Percentiles rank a stretch among this genome's conserved stretches.
phyloP scores from a whole-genome alignment of 768 basidiomycete genomes.

The Dentipellis sp. region DNA sequence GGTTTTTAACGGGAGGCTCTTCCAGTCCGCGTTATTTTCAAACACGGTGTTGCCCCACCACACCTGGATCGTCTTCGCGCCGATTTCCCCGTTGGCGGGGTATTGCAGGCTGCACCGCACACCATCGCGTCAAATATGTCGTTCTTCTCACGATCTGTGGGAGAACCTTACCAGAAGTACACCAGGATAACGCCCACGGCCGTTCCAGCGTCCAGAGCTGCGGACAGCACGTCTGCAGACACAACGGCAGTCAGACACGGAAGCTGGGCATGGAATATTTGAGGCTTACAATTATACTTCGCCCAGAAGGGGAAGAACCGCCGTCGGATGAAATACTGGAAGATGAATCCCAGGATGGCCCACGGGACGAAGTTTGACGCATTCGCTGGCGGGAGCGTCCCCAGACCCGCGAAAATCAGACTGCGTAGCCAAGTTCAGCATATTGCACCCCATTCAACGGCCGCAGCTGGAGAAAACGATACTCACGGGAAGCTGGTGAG shows the following conservation, averaged over 20 bases:
- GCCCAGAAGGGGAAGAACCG: constrained; percentile 29
- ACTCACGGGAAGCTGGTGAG: constrained; percentile 23
- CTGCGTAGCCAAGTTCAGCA: not conserved
- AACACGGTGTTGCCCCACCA: constrained; percentile 32
- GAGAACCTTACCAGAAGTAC: constrained; percentile 17
- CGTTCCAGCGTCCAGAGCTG: constrained; percentile 21
- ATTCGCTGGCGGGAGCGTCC: constrained; percentile 31
- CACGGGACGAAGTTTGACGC: constrained; percentile 31
- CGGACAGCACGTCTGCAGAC: constrained; percentile 18
- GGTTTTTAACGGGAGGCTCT: constrained; percentile 15
- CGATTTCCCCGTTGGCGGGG: constrained; percentile 24
- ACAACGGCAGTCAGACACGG: not conserved
- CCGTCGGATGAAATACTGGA: constrained; percentile 27
- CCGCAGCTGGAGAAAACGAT: not conserved
- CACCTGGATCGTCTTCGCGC: constrained; percentile 21
- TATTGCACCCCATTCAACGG: too few species aligned
- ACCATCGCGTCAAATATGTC: too few species aligned
- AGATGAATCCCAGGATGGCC: constrained; percentile 27
- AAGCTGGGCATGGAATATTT: constrained; percentile 5
- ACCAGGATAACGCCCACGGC: constrained; percentile 19
- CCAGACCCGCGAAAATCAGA: constrained; percentile 33
- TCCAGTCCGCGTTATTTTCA: constrained; percentile 23
- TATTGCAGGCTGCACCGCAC: constrained; percentile 19
- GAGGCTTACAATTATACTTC: constrained; percentile 26
- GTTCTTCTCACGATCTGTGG: too few species aligned